Evolutionary conservation across 352 stramenopile genomes (phyloP).

Genomic region (Phytophthora lateralis): DNA sequence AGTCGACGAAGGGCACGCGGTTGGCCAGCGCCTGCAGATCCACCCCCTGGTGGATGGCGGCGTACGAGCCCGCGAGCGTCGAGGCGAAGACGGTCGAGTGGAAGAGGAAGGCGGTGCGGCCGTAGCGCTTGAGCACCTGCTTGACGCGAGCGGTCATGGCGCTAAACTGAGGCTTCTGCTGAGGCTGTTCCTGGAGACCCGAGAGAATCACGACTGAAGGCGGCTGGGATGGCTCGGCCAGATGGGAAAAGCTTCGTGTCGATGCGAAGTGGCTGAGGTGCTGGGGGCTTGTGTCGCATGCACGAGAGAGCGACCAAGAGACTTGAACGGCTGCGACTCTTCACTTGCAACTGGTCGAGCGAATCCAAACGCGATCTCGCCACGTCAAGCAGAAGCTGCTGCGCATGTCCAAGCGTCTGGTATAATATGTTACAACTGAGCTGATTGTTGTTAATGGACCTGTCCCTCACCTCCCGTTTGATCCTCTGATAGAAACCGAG

Average conservation of each 20-base stretch:
- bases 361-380: slow-evolving; percentile 9
- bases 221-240: background rate
- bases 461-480: slow-evolving; percentile 1
- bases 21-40: slow-evolving; percentile 61
- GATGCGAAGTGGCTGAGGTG: too few species aligned
- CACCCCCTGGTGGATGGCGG: slow-evolving; percentile 67
- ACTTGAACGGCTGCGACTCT: background rate
- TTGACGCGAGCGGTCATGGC: slow-evolving; percentile 69
- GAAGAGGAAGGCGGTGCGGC: slow-evolving; percentile 94
- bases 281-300: background rate
- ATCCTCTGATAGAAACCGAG: slow-evolving; percentile 59
- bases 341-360: slow-evolving; percentile 2
- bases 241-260: background rate
- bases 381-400: background rate
- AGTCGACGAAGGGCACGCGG: slow-evolving; percentile 74
- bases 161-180: background rate
- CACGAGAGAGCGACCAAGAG: background rate
- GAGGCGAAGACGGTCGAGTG: slow-evolving; percentile 93
- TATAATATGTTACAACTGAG: background rate
- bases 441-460: background rate
- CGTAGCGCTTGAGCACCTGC: slow-evolving; percentile 92
- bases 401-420: slow-evolving; percentile 30
- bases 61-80: slow-evolving; percentile 91
- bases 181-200: background rate
- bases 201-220: slow-evolving; percentile 13